phyloP scores from a whole-genome alignment of 306 rosid genomes.

The Carpinus viminea region DNA sequence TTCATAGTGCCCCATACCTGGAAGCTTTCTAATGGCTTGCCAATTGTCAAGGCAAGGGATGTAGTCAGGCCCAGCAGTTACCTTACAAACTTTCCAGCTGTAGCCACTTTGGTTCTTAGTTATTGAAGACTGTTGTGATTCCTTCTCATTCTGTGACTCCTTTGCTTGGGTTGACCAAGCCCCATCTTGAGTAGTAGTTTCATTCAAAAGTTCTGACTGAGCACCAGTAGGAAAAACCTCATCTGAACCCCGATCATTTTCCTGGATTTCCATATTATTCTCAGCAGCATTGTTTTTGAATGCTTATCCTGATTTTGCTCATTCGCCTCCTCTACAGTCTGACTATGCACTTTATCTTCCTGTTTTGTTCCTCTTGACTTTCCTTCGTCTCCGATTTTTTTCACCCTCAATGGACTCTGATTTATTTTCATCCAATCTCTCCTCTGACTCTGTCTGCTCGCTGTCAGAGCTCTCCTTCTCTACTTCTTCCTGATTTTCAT shows the following conservation, averaged over 20 bases:
- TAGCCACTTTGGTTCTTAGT: conserved; percentile 33
- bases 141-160: conserved; percentile 51
- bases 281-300: conserved; percentile 36
- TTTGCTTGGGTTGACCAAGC: conserved; percentile 52
- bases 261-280: conserved; percentile 29
- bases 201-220: conserved; percentile 36
- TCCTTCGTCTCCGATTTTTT: conserved; percentile 35
- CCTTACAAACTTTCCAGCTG: conserved; percentile 70
- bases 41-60: conserved; percentile 86
- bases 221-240: conserved; percentile 20
- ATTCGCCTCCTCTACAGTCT: conserved; percentile 38
- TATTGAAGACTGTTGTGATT: conserved; percentile 29
- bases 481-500: conserved; percentile 32
- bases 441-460: conserved; percentile 27
- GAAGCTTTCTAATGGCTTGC: conserved; percentile 61
- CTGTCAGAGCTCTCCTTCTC: conserved; percentile 14
- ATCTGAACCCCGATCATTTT: conserved; percentile 31
- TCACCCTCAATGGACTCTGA: conserved; percentile 30
- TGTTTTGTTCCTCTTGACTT: conserved; percentile 25
- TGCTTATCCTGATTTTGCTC: conserved; percentile 28
- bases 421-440: conserved; percentile 25
- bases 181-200: conserved; percentile 45
- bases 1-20: conserved; percentile 58
- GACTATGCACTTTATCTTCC: conserved; percentile 34
- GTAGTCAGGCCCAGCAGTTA: conserved; percentile 78